Conservation (phyloP, 176 grass and related monocot species). For the Dactylis glomerata region DNA sequence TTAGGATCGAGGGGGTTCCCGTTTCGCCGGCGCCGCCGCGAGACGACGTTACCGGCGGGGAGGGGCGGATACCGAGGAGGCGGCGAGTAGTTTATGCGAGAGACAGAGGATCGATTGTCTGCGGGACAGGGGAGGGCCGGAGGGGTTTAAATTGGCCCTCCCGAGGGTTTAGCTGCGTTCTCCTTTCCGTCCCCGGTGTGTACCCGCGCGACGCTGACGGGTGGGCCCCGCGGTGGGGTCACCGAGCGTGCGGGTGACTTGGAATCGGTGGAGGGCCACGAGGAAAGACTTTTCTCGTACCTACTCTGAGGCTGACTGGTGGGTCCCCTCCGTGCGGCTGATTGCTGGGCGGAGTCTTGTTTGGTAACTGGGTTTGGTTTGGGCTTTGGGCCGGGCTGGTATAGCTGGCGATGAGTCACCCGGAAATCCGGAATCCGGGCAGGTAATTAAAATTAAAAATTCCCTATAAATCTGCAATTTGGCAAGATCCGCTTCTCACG, state of each 20-base stretch:
- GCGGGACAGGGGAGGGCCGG: not conserved
- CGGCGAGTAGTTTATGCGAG: not conserved
- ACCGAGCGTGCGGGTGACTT: not conserved
- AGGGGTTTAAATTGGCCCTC: conserved; percentile 8
- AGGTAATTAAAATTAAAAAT: no score
- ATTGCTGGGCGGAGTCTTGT: no score
- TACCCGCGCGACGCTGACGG: not conserved
- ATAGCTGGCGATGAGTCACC: no score
- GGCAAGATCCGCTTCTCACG: no score
- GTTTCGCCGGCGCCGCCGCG: not conserved
- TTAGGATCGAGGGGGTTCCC: not conserved
- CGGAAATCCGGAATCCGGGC: no score
- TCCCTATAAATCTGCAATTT: no score
- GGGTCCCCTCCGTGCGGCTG: no score
- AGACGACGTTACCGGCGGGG: not conserved
- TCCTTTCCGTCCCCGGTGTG: not conserved
- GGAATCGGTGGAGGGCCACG: not conserved
- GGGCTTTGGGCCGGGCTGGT: no score
- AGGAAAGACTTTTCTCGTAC: not conserved
- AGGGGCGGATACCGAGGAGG: not conserved
- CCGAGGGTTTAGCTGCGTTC: not conserved
- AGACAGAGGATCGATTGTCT: not conserved
- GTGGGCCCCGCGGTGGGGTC: not conserved
- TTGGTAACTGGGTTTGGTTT: no score
- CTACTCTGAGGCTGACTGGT: no score